These are phyloP conservation scores for Nemania bipapillata DNA, from an alignment of 2,329 filamentous ascomycete genomes.

Conservation along the genomic window DNA sequence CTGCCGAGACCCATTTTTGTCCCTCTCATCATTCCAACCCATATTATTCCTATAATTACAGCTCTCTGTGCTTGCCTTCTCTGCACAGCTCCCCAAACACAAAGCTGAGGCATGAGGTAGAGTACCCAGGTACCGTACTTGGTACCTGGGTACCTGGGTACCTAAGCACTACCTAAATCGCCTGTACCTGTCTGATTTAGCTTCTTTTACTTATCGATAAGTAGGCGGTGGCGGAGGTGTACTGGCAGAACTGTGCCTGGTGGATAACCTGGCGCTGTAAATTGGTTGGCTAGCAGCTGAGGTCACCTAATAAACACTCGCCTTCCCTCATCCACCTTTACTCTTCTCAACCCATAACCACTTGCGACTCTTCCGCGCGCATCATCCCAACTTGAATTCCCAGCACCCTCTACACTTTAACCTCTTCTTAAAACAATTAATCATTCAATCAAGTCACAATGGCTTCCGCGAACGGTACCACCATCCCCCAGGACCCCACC, in stretches of 20 bases:
- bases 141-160: slow-evolving; percentile 17
- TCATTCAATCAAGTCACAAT: slow-evolving; percentile 52
- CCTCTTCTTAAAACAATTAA: not conserved
- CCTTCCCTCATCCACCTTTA: slow-evolving; percentile 37
- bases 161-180: not conserved
- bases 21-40: not conserved
- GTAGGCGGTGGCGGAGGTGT: slow-evolving; percentile 23
- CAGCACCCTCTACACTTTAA: slow-evolving; percentile 13
- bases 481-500: slow-evolving; percentile 60
- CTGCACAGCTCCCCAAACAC: not conserved
- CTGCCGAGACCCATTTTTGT: not conserved
- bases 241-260: slow-evolving; percentile 29
- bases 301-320: slow-evolving; percentile 46
- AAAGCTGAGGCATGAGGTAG: not conserved
- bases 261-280: slow-evolving; percentile 31
- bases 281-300: slow-evolving; percentile 42
- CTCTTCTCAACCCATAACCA: slow-evolving; percentile 42
- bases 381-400: not conserved
- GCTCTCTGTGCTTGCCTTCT: not conserved
- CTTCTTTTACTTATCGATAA: slow-evolving; percentile 31
- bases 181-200: not conserved
- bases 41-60: not conserved
- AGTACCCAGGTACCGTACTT: slow-evolving; percentile 7
- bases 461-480: slow-evolving; percentile 62
- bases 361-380: slow-evolving; percentile 39